phyloP scores from a whole-genome alignment of 108 stramenopile species.

The Craspedostauros australis region DNA sequence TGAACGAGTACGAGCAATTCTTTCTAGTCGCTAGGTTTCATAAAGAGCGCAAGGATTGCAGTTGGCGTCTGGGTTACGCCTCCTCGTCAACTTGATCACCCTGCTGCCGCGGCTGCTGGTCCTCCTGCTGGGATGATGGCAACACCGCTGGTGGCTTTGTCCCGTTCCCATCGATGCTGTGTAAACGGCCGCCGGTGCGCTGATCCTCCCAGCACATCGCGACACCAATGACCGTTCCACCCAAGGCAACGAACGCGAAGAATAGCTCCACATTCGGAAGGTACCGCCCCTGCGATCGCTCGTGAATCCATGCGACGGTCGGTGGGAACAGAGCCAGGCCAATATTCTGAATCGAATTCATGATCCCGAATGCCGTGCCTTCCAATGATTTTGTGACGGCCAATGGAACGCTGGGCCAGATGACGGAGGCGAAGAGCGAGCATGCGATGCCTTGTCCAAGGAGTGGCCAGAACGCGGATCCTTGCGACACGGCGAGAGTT shows the following conservation, averaged over 20 bases:
- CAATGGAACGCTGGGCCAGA: slow-evolving; percentile 67
- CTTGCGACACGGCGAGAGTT: slow-evolving; percentile 14
- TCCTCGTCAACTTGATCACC: too few species aligned
- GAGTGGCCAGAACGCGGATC: slow-evolving; percentile 37
- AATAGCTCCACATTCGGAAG: slow-evolving; percentile 55
- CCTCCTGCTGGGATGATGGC: too few species aligned
- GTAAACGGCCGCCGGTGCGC: too few species aligned
- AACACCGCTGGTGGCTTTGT: too few species aligned
- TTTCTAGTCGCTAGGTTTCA: too few species aligned
- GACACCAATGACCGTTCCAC: too few species aligned
- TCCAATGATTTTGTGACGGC: slow-evolving; percentile 34
- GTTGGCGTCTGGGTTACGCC: too few species aligned
- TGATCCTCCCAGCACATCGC: too few species aligned
- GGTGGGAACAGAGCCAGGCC: slow-evolving; percentile 58
- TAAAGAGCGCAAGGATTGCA: too few species aligned
- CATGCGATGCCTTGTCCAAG: slow-evolving; percentile 57
- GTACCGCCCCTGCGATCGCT: slow-evolving; percentile 16
- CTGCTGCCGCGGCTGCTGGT: too few species aligned
- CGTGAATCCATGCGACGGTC: slow-evolving; percentile 34
- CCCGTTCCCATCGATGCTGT: too few species aligned
- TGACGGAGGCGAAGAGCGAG: slow-evolving; percentile 46
- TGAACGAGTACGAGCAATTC: too few species aligned
- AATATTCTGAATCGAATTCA: slow-evolving; percentile 54
- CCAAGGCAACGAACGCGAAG: slow-evolving; percentile 21
- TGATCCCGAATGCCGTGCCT: slow-evolving; percentile 57